phyloP scores from a whole-genome alignment of 305 asterid genomes.

The Rubia tinctorum region DNA sequence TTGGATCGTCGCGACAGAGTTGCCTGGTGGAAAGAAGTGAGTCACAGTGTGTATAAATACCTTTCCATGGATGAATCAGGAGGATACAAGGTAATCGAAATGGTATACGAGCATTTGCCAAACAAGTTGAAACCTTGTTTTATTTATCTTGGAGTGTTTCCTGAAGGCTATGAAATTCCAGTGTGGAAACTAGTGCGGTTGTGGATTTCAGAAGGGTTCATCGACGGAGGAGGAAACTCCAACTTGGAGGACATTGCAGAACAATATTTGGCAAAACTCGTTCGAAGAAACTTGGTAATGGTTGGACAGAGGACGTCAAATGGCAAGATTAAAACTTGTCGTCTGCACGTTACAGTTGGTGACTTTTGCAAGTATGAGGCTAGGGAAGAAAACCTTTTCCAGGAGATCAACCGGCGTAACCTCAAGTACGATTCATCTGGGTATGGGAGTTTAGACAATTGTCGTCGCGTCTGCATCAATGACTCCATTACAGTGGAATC shows the following conservation, averaged over 20 bases:
- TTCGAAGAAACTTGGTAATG: neutral
- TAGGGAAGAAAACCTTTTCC: neutral
- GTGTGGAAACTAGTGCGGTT: conserved; percentile 15
- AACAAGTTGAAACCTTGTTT: conserved; percentile 53
- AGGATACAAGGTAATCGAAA: conserved; percentile 33
- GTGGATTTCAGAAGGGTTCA: conserved; percentile 74
- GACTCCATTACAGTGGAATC: conserved; percentile 30
- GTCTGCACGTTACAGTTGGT: neutral
- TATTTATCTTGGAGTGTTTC: conserved; percentile 57
- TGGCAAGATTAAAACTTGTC: neutral
- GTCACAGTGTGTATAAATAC: neutral
- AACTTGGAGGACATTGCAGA: conserved; percentile 10
- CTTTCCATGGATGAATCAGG: no score
- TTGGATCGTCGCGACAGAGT: neutral
- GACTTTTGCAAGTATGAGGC: neutral
- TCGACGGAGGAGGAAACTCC: conserved; percentile 33
- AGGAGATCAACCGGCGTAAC: conserved; percentile 23
- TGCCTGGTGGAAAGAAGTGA: neutral
- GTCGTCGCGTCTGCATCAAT: conserved; percentile 51
- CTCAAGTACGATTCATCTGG: neutral
- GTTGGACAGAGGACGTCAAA: neutral
- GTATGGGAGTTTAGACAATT: conserved; percentile 14
- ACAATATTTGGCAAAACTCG: neutral
- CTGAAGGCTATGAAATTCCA: conserved; percentile 48
- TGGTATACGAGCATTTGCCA: conserved; percentile 48